Conservation (phyloP, 805 yeast species). For the Cyberlindnera suaveolens region DNA sequence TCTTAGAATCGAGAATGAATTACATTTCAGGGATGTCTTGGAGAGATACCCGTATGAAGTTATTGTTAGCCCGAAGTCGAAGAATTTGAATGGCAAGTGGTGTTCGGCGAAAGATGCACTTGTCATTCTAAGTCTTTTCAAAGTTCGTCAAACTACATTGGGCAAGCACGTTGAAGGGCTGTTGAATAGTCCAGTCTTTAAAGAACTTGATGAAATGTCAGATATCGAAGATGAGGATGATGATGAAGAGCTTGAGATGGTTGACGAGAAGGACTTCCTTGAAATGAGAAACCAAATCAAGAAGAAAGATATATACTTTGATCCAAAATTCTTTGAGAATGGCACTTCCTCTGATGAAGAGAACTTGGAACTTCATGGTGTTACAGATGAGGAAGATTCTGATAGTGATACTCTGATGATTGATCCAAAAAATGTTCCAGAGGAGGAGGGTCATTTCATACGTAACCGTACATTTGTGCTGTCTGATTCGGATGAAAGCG, state of each 20-base stretch:
- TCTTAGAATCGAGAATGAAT: slow-evolving; percentile 18
- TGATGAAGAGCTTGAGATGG: slow-evolving; percentile 5
- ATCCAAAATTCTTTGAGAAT: slow-evolving; percentile 7
- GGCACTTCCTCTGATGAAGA: slow-evolving; percentile 12
- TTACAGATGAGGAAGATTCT: slow-evolving; percentile 3
- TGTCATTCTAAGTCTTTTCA: slow-evolving; percentile 5
- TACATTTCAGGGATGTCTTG: slow-evolving; percentile 21
- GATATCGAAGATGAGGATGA: slow-evolving; percentile 7
- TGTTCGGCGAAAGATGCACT: slow-evolving; percentile 19
- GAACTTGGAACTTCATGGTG: slow-evolving; percentile 2
- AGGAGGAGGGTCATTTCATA: neutral
- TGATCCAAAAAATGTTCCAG: neutral
- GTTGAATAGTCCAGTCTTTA: slow-evolving; percentile 4
- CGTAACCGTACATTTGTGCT: neutral
- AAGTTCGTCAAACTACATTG: neutral
- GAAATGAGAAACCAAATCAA: neutral
- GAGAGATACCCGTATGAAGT: slow-evolving; percentile 15
- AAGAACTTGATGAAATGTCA: slow-evolving; percentile 1
- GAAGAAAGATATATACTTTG: neutral
- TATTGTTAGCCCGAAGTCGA: slow-evolving; percentile 6
- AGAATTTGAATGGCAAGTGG: slow-evolving; percentile 23
- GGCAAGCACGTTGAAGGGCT: slow-evolving; percentile 5
- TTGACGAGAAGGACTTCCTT: slow-evolving; percentile 8
- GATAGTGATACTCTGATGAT: neutral
- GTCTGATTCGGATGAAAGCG: neutral